Conservation (phyloP, 73 alveolate genomes). For the Halteria grandinella region DNA sequence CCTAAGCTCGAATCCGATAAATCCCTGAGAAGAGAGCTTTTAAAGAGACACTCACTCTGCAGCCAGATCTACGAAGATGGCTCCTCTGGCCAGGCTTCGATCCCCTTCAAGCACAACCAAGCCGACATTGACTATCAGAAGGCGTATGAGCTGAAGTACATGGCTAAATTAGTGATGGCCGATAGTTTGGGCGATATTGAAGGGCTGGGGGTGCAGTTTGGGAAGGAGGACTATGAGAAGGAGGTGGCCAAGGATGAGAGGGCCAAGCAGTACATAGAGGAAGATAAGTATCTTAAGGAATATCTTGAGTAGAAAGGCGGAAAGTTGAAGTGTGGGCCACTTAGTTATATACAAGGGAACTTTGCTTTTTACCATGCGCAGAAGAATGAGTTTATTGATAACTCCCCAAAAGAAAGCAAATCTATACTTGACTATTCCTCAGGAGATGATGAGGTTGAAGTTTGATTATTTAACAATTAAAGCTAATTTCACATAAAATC, state of each 20-base stretch:
- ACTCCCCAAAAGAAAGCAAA: neutral
- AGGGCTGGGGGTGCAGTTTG: neutral
- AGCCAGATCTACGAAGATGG: neutral
- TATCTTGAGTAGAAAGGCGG: slow-evolving; percentile 39
- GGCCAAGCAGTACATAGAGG: neutral
- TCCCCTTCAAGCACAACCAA: slow-evolving; percentile 9
- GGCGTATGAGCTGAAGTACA: slow-evolving; percentile 5
- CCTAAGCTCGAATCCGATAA: neutral
- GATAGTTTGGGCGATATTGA: slow-evolving; percentile 3
- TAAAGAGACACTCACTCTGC: slow-evolving; percentile 13
- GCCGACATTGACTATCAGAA: neutral
- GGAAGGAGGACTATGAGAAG: slow-evolving; percentile 2
- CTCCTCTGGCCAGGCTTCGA: neutral
- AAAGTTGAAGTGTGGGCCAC: neutral
- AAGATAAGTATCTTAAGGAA: too few species aligned
- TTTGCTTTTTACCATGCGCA: slow-evolving; percentile 11
- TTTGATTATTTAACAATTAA: neutral
- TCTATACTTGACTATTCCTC: slow-evolving; percentile 1
- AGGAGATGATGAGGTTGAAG: neutral
- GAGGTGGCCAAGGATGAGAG: neutral
- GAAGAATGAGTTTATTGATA: neutral
- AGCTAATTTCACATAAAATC: neutral
- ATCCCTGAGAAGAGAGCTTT: neutral
- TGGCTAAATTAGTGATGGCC: neutral
- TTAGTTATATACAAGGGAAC: slow-evolving; percentile 19